A percentile compares a stretch with the other conserved stretches of the same genome.
Conservation (phyloP, 148 eudicot genomes). For the Cornus florida region DNA sequence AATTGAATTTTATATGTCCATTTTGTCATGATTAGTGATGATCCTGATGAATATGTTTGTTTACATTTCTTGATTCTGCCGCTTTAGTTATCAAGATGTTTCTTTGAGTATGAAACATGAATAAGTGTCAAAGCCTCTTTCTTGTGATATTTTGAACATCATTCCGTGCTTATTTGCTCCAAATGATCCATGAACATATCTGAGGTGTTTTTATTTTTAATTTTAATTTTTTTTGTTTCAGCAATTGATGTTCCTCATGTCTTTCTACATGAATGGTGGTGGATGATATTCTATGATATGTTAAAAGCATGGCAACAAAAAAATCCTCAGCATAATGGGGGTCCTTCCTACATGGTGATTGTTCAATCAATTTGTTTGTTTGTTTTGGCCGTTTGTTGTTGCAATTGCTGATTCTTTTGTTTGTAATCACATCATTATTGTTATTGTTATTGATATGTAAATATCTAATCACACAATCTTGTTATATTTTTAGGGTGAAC, state of each 20-base stretch:
- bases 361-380: neutral
- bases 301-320: neutral
- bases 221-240: neutral
- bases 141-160: neutral
- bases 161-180: no score
- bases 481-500: conserved; percentile 2
- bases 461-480: neutral
- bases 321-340: neutral
- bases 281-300: neutral
- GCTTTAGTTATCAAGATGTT: neutral
- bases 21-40: no score
- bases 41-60: no score
- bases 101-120: neutral
- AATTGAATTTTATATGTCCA: no score
- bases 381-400: neutral
- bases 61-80: no score
- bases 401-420: neutral
- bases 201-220: no score
- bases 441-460: neutral
- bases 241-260: conserved; percentile 9
- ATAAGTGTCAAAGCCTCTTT: neutral
- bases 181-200: no score
- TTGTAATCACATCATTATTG: neutral
- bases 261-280: conserved; percentile 15
- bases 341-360: conserved; percentile 16